Evolutionary conservation across 805 yeast genomes (phyloP).

Genomic region (Saccharomycopsis synnaedendra): DNA sequence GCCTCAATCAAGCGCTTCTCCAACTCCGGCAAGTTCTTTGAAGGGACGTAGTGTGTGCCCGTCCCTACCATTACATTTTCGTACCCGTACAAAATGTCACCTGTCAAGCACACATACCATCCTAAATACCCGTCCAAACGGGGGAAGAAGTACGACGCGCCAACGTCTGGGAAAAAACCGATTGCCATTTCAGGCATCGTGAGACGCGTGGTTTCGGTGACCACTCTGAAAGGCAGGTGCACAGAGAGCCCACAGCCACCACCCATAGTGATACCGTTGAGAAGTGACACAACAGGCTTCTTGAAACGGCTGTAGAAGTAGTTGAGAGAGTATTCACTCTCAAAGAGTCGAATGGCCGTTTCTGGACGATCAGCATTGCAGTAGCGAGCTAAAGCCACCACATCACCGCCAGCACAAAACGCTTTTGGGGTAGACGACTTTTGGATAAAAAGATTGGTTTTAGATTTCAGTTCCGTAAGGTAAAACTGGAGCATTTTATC

Average conservation of each 20-base stretch:
- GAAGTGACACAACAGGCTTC: conserved; percentile 80
- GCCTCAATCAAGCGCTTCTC: conserved; percentile 53
- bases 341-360: conserved; percentile 16
- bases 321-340: conserved; percentile 29
- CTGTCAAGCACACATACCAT: conserved; percentile 77
- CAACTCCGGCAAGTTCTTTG: conserved; percentile 48
- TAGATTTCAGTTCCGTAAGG: conserved; percentile 20
- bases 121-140: conserved; percentile 76
- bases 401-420: conserved; percentile 81
- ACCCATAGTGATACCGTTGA: conserved; percentile 95
- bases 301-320: conserved; percentile 48
- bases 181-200: conserved; percentile 99
- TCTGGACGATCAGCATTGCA: conserved; percentile 32
- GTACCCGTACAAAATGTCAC: conserved; percentile 61
- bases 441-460: conserved; percentile 18
- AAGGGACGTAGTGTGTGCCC: conserved; percentile 81
- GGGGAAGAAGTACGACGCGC: conserved; percentile 82
- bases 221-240: conserved; percentile 86
- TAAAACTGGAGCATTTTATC: conserved; percentile 20
- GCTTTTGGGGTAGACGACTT: conserved; percentile 28
- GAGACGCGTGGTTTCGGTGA: conserved; percentile 77
- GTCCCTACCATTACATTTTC: conserved; percentile 79
- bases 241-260: conserved; percentile 92
- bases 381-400: conserved; percentile 50
- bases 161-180: conserved; percentile 95